These are phyloP conservation scores for Ophidiomyces ophidiicola DNA, from an alignment of 2,329 filamentous ascomycete species.

Conservation along the genomic window DNA sequence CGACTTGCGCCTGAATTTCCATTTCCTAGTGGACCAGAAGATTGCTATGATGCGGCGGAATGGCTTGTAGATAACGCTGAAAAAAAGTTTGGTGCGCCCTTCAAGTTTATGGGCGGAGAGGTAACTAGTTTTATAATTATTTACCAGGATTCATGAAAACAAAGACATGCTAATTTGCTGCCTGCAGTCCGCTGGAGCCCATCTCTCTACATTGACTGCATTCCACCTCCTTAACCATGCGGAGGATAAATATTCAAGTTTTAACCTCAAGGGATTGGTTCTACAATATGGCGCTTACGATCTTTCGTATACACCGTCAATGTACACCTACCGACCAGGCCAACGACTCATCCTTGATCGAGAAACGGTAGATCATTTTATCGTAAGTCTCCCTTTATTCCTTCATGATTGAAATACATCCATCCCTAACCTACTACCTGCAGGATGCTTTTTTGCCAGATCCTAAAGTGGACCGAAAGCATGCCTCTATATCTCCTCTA, in stretches of 20 bases:
- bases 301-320: constrained; percentile 33
- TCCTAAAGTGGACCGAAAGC: constrained; percentile 29
- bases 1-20: constrained; percentile 49
- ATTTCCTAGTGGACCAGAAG: constrained; percentile 43
- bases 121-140: constrained; percentile 16
- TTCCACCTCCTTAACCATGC: constrained; percentile 34
- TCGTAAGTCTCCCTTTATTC: not conserved
- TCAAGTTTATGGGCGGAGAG: constrained; percentile 39
- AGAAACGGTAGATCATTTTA: constrained; percentile 35
- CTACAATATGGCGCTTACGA: constrained; percentile 45
- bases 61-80: constrained; percentile 41
- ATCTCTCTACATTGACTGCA: constrained; percentile 37
- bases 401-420: not conserved
- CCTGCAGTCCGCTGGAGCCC: constrained; percentile 39
- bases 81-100: constrained; percentile 30
- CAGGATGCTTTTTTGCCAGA: constrained; percentile 35
- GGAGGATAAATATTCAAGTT: constrained; percentile 21
- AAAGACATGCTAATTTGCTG: not conserved
- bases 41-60: constrained; percentile 46
- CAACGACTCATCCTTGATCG: constrained; percentile 35
- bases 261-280: constrained; percentile 39
- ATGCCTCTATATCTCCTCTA: constrained; percentile 39
- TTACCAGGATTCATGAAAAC: not conserved
- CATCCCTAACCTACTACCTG: not conserved
- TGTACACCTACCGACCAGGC: constrained; percentile 30